Conservation (phyloP, 306 rosid genomes). For the Adenanthera pavonina region DNA sequence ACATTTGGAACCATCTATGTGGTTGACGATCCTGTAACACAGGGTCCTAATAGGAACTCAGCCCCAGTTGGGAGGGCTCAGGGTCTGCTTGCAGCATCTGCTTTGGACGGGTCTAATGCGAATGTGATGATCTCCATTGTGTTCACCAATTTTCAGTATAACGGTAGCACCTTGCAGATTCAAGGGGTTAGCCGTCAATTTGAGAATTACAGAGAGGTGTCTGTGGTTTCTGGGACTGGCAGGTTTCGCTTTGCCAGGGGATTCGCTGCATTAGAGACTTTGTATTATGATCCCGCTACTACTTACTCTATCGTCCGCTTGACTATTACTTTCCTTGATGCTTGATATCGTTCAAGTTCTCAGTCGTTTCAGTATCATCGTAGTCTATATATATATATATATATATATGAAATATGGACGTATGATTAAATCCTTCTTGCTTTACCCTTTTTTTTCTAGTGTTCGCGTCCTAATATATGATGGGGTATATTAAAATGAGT, state of each 20-base stretch:
- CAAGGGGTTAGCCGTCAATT: conserved; percentile 45
- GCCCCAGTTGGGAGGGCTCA: conserved; percentile 44
- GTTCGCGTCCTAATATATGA: neutral
- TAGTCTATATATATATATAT: neutral
- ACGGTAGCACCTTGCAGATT: conserved; percentile 44
- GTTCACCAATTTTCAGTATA: conserved; percentile 36
- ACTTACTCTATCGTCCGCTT: conserved; percentile 36
- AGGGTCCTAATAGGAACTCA: neutral
- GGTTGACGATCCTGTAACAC: conserved; percentile 41
- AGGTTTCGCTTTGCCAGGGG: conserved; percentile 56
- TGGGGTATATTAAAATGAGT: neutral
- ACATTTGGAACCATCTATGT: conserved; percentile 48
- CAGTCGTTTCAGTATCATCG: neutral
- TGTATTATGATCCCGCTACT: conserved; percentile 35
- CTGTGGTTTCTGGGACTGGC: conserved; percentile 65
- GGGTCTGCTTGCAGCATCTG: conserved; percentile 1
- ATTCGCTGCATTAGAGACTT: conserved; percentile 38
- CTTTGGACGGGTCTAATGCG: conserved; percentile 37
- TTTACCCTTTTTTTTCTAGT: neutral
- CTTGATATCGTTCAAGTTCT: neutral
- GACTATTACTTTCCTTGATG: conserved; percentile 20
- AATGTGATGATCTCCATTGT: conserved; percentile 40
- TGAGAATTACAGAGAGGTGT: conserved; percentile 44
- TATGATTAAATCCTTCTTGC: neutral
- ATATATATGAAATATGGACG: neutral